A percentile compares a stretch with the other conserved stretches of the same genome.
Conservation (phyloP, 371 early-diverging fungal genomes). For the Nematocida sp. region DNA sequence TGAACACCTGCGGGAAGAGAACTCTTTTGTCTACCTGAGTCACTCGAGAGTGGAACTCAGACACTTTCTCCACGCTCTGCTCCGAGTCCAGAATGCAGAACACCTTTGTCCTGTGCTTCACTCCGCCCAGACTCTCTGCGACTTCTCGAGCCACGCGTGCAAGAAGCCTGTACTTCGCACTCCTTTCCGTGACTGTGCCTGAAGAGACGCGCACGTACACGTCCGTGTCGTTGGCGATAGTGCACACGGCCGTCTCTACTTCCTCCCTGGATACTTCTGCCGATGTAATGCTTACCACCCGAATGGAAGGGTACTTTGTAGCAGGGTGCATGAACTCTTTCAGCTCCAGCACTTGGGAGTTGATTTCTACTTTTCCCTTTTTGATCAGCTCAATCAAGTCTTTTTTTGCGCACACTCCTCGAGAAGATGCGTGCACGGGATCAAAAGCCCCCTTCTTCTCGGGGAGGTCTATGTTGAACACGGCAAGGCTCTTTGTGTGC, state of each 20-base stretch:
- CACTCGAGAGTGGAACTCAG: background rate
- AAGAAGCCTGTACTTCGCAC: background rate
- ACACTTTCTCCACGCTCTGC: background rate
- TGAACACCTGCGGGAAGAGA: slow-evolving; percentile 3
- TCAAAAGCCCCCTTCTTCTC: slow-evolving; percentile 10
- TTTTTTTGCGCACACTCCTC: background rate
- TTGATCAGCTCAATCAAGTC: slow-evolving; percentile 21
- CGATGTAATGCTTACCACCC: slow-evolving; percentile 18
- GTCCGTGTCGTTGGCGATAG: background rate
- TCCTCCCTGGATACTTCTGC: background rate
- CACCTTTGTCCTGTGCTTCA: background rate
- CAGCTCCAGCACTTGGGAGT: background rate
- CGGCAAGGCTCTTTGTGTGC: background rate
- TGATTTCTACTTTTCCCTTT: slow-evolving; percentile 1
- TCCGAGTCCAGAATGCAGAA: background rate
- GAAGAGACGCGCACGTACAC: background rate
- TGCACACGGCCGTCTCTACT: background rate
- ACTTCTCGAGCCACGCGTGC: background rate
- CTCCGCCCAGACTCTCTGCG: background rate
- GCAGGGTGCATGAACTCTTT: background rate
- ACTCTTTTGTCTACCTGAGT: background rate
- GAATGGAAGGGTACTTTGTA: slow-evolving; percentile 2
- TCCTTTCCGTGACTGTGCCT: background rate
- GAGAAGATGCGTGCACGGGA: background rate
- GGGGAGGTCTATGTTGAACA: background rate